These are phyloP conservation scores for Hypsizygus ulmarius DNA, from an alignment of 1,284 basidiomycete species.

Conservation along the genomic window DNA sequence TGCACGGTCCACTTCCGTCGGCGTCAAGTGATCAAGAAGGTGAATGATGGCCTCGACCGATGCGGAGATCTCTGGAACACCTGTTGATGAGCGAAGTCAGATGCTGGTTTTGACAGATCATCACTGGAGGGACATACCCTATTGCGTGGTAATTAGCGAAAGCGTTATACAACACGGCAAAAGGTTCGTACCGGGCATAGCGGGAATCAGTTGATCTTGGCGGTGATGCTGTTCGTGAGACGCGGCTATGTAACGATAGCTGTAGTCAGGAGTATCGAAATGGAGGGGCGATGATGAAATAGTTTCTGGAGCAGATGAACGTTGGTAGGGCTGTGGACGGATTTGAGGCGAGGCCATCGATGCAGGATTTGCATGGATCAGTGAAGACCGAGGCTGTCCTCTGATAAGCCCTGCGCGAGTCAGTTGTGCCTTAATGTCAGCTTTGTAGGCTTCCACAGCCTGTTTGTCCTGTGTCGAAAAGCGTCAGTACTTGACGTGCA, in stretches of 20 bases:
- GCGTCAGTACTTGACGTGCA: conserved; percentile 12
- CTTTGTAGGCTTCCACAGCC: conserved; percentile 77
- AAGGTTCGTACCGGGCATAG: conserved; percentile 38
- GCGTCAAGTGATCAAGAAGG: conserved; percentile 50
- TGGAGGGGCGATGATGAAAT: conserved; percentile 18
- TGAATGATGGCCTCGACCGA: conserved; percentile 55
- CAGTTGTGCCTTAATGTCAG: conserved; percentile 77
- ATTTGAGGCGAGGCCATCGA: conserved; percentile 14
- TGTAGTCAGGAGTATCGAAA: conserved; percentile 21
- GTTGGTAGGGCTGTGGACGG: conserved; percentile 20
- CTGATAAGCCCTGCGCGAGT: conserved; percentile 74
- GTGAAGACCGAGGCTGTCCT: conserved; percentile 65
- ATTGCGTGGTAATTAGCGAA: conserved; percentile 39
- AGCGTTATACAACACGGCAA: conserved; percentile 13
- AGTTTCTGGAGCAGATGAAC: conserved; percentile 18
- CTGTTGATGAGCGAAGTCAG: conserved; percentile 34
- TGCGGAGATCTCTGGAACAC: conserved; percentile 67
- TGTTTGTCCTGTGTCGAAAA: conserved; percentile 63
- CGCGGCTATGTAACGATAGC: conserved; percentile 20
- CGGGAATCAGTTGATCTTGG: conserved; percentile 33
- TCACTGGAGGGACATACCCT: conserved; percentile 45
- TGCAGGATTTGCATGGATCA: conserved; percentile 33
- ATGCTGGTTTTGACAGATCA: conserved; percentile 12
- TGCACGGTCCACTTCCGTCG: conserved; percentile 60
- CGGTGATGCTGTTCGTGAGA: conserved; percentile 19